A percentile compares a stretch with the other conserved stretches of the same genome.
Conservation (phyloP, 805 yeast species). For the Huiozyma naganishii region DNA sequence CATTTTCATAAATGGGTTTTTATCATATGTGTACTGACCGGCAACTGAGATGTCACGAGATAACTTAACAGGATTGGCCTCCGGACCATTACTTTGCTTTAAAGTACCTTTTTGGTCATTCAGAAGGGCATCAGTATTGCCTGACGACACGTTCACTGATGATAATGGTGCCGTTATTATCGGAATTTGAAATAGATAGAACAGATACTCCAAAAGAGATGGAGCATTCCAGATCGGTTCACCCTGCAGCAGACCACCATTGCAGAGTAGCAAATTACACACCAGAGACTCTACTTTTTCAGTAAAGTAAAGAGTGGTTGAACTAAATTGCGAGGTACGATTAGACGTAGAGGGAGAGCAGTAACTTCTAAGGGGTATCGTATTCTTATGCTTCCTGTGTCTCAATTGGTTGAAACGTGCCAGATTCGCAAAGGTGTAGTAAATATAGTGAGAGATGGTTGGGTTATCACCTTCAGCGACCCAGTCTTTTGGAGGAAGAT, state of each 20-base stretch:
- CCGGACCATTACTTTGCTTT: not conserved
- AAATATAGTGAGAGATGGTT: constrained; percentile 31
- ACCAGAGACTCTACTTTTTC: constrained; percentile 23
- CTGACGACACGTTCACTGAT: constrained; percentile 11
- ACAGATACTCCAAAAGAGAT: constrained; percentile 15
- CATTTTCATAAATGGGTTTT: constrained; percentile 24
- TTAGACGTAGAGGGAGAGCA: constrained; percentile 13
- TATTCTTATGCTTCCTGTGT: constrained; percentile 9
- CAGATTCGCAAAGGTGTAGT: constrained; percentile 23
- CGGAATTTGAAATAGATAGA: constrained; percentile 23
- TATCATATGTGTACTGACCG: constrained; percentile 13
- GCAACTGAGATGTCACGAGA: constrained; percentile 17
- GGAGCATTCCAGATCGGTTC: constrained; percentile 22
- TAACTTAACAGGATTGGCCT: not conserved
- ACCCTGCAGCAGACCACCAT: constrained; percentile 23
- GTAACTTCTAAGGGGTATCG: constrained; percentile 16
- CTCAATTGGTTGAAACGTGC: constrained; percentile 13
- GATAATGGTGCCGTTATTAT: constrained; percentile 23
- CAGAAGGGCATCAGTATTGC: constrained; percentile 1
- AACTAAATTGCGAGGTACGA: constrained; percentile 24
- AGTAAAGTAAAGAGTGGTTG: constrained; percentile 9
- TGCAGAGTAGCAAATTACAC: constrained; percentile 21
- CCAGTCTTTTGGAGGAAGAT: constrained; percentile 23
- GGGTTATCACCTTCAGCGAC: constrained; percentile 27
- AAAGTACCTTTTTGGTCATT: not conserved